A percentile compares a stretch with the other conserved stretches of the same genome.
phyloP scores from a whole-genome alignment of 202 grass and related monocot genomes.

The Setaria viridis region DNA sequence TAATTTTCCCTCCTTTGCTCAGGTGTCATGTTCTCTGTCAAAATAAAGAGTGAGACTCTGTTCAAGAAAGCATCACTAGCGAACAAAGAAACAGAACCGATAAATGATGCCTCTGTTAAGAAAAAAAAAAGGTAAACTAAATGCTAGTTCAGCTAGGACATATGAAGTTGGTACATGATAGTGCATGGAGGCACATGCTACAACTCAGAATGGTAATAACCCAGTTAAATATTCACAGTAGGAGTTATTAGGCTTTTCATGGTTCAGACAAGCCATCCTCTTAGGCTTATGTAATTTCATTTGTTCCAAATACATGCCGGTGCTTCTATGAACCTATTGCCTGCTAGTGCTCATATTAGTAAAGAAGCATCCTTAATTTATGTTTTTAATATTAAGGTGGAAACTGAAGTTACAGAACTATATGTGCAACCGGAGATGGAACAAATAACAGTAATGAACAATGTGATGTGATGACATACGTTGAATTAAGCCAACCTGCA shows the following conservation, averaged over 20 bases:
- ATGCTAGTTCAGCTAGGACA: slow-evolving; percentile 28
- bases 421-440: slow-evolving; percentile 32
- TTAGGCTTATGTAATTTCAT: slow-evolving; percentile 9
- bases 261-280: slow-evolving; percentile 21
- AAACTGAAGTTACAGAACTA: slow-evolving; percentile 38
- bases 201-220: slow-evolving; percentile 1
- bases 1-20: slow-evolving; percentile 99
- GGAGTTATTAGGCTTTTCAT: background rate
- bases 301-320: slow-evolving; percentile 21
- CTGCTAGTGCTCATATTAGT: background rate
- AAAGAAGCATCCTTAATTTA: slow-evolving; percentile 22
- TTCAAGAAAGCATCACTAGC: slow-evolving; percentile 44
- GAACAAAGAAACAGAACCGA: slow-evolving; percentile 36
- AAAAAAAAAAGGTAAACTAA: slow-evolving; percentile 12
- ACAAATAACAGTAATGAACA: slow-evolving; percentile 45
- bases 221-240: slow-evolving; percentile 27
- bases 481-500: slow-evolving; percentile 99
- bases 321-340: slow-evolving; percentile 28
- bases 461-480: slow-evolving; percentile 75
- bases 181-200: background rate
- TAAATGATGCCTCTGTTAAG: slow-evolving; percentile 11
- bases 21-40: slow-evolving; percentile 94
- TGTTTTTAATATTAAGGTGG: slow-evolving; percentile 23
- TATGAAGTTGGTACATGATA: slow-evolving; percentile 19
- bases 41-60: slow-evolving; percentile 35